phyloP scores from a whole-genome alignment of 305 asterid genomes.

The Solanum hybrid region DNA sequence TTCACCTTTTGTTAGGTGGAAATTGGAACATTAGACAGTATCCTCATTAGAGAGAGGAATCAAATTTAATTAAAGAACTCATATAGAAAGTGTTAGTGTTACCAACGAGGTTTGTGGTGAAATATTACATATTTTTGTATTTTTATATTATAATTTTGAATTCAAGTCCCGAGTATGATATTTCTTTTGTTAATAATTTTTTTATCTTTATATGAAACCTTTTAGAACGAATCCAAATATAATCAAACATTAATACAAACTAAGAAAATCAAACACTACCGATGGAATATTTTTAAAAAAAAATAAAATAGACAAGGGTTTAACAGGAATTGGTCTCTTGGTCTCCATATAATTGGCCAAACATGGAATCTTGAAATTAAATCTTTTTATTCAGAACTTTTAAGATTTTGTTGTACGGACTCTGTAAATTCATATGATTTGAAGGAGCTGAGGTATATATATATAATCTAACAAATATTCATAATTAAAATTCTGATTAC shows the following conservation, averaged over 20 bases:
- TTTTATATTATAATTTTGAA: background rate
- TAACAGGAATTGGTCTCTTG: background rate
- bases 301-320: no score
- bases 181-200: fast-evolving
- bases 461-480: background rate
- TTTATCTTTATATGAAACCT: background rate
- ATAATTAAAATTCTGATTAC: background rate
- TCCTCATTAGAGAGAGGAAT: background rate
- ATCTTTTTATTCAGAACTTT: background rate
- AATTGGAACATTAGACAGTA: background rate
- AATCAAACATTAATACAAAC: background rate
- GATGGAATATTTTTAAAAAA: background rate
- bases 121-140: no score
- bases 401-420: background rate
- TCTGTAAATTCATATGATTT: background rate
- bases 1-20: background rate
- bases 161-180: background rate
- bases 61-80: no score
- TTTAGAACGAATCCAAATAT: background rate
- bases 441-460: background rate
- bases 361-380: background rate
- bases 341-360: background rate
- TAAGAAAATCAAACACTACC: background rate
- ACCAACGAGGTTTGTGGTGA: background rate
- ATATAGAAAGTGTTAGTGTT: no score